Evolutionary conservation across 208 protist species (phyloP), one percentile per base, ranked within the genome.

Genomic region (Angomonas deanei): DNA sequence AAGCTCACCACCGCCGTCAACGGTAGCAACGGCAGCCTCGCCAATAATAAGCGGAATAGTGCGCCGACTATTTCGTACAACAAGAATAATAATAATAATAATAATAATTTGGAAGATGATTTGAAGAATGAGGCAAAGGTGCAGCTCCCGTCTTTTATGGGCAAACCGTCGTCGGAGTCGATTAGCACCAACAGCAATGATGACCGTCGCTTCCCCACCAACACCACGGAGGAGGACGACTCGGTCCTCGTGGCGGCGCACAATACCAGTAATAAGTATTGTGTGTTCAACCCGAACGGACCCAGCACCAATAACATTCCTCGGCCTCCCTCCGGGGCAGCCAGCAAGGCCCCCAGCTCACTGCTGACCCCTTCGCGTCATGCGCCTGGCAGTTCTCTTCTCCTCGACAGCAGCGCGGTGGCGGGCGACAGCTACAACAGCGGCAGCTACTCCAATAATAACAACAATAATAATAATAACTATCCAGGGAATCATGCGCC

Each of bases 401-500:
- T n/a, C n/a, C n/a, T n/a, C n/a, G n/a, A n/a, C n/a, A n/a, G n/a
- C n/a, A n/a, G n/a, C n/a, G n/a, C n/a, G n/a, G n/a, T n/a, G n/a
- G n/a, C n/a, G n/a, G n/a, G n/a, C n/a, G n/a, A n/a, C n/a, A n/a
- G n/a, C n/a, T n/a, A n/a, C n/a, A n/a, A n/a, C n/a, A n/a, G n/a
- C n/a, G 5, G 19, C 31, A 15, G 34, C 31, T 13, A 21, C n/a
- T 5, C 47, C 24, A 32, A 33, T n/a, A 57, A 57, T n/a, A 28
- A 57, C 28, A 3, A 57, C 15, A 61, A 3, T 47, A 47, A 30
- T 48, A 61, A 61, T 61, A 47, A 38, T 38, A 61, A 47, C 42
- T 42, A 61, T 61, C 23, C 30, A 46, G 26, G 26, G 6, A 47
- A 97, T 97, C 74, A 96, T 97, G 78, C 80, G 92, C 47, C 95